Evolutionary conservation across 1,139 yeast genomes (phyloP).

Genomic region (Arxiozyma slooffiae): DNA sequence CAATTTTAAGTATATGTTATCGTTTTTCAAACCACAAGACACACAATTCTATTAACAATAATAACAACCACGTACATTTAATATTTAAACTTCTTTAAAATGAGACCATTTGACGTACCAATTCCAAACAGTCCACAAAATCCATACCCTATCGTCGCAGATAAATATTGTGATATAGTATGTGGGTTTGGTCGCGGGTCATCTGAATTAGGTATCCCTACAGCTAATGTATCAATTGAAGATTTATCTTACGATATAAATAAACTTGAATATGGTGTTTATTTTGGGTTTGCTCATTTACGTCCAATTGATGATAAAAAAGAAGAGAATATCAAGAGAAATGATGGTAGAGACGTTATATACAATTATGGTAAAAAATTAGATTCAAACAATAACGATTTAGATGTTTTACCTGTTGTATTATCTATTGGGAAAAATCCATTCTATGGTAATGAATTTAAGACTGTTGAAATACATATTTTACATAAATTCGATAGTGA

Average conservation of each 20-base stretch:
- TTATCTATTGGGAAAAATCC: slow-evolving; percentile 97
- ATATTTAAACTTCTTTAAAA: background rate
- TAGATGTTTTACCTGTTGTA: slow-evolving; percentile 64
- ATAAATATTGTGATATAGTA: slow-evolving; percentile 43
- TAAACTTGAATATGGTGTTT: slow-evolving; percentile 67
- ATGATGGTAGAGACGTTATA: slow-evolving; percentile 36
- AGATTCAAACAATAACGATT: slow-evolving; percentile 31
- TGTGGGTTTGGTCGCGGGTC: slow-evolving; percentile 96
- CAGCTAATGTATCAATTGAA: slow-evolving; percentile 77
- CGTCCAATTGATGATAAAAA: slow-evolving; percentile 12
- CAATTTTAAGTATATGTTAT: background rate
- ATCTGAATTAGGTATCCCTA: slow-evolving; percentile 85
- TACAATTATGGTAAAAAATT: slow-evolving; percentile 56
- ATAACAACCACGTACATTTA: background rate
- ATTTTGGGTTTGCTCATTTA: slow-evolving; percentile 68
- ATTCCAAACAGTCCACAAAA: slow-evolving; percentile 42
- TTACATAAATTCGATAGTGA: slow-evolving; percentile 56
- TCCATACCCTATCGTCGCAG: slow-evolving; percentile 61
- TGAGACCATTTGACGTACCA: slow-evolving; percentile 17
- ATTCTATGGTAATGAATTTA: slow-evolving; percentile 55
- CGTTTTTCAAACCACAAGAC: background rate
- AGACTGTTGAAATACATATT: slow-evolving; percentile 80
- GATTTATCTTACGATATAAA: slow-evolving; percentile 36
- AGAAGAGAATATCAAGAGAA: slow-evolving; percentile 21
- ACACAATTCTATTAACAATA: too few relatives aligned